Conservation (phyloP, 2,329 filamentous ascomycete genomes). For the Myriosclerotinia duriaeana region DNA sequence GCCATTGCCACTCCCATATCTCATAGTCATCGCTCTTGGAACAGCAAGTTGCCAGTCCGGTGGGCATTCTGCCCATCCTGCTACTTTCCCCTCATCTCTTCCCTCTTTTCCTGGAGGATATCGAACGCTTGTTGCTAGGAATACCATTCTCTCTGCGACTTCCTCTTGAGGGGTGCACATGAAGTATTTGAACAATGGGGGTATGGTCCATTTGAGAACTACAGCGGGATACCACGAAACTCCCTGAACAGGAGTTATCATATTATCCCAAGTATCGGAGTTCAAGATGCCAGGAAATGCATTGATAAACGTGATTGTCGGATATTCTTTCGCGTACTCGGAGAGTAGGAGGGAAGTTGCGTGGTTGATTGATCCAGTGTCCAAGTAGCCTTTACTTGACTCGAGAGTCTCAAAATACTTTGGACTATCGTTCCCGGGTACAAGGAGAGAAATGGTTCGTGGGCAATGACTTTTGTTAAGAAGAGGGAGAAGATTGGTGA, state of each 20-base stretch:
- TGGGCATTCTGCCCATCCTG: constrained; percentile 3
- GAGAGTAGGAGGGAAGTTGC: constrained; percentile 3
- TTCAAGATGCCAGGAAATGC: not conserved
- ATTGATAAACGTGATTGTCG: constrained; percentile 6
- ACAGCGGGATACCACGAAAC: constrained; percentile 6
- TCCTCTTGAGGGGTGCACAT: not conserved
- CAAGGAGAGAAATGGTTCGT: constrained; percentile 5
- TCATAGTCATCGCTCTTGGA: constrained; percentile 3
- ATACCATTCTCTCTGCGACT: constrained; percentile 2
- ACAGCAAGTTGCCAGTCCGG: not conserved
- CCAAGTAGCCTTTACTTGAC: not conserved
- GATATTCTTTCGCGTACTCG: not conserved
- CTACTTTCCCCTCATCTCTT: constrained; percentile 7
- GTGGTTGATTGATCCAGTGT: not conserved
- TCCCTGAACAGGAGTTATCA: not conserved
- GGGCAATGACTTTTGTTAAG: constrained; percentile 15
- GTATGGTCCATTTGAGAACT: constrained; percentile 6
- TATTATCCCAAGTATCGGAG: not conserved
- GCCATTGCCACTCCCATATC: constrained; percentile 11
- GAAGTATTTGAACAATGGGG: not conserved
- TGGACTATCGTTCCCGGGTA: not conserved
- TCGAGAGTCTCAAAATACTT: not conserved
- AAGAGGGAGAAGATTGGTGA: constrained; percentile 7
- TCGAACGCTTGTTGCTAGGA: constrained; percentile 10
- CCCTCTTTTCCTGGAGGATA: constrained; percentile 8